Conservation (phyloP, 305 asterid species). For the Fraxinus baroniana region DNA sequence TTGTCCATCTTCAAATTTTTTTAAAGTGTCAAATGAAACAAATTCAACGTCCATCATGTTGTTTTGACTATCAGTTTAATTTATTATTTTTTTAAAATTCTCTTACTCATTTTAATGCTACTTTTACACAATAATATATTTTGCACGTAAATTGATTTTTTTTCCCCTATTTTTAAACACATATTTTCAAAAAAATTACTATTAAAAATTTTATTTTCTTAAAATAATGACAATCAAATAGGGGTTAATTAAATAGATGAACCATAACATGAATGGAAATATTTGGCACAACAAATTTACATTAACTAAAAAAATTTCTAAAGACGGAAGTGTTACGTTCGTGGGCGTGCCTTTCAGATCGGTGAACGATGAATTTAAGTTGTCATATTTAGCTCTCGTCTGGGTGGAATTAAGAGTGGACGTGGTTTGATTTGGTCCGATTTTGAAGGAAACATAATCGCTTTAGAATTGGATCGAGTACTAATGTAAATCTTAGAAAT, state of each 20-base stretch:
- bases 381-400: not conserved
- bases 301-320: not conserved
- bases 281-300: not conserved
- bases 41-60: not conserved
- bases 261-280: not conserved
- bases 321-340: not conserved
- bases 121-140: no score
- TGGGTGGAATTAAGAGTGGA: not conserved
- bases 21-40: constrained; percentile 15
- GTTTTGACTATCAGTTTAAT: not conserved
- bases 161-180: no score
- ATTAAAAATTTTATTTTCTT: no score
- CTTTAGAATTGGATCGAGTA: not conserved
- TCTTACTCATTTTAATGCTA: not conserved
- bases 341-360: not conserved
- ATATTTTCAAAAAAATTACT: not conserved
- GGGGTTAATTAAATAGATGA: constrained; percentile 4
- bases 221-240: not conserved
- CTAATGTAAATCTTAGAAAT: no score
- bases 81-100: no score
- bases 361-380: not conserved
- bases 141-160: no score
- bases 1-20: not conserved
- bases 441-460: not conserved
- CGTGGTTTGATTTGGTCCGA: not conserved